Evolutionary conservation across 305 asterid species (phyloP), one percentile per base, ranked within the genome.

Genomic region (Fraxinus albicans): DNA sequence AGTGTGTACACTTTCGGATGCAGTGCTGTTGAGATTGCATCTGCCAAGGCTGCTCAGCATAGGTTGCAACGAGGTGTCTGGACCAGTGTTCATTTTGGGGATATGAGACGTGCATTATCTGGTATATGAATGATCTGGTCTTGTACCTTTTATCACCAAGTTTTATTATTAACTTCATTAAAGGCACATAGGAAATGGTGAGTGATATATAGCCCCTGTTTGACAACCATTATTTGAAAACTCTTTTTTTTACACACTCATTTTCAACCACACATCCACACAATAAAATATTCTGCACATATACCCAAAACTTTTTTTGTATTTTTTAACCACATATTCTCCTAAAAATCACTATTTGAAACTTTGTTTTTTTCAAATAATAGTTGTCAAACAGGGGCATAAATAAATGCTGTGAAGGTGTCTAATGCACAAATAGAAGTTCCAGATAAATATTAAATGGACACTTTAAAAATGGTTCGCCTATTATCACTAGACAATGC

Each of bases 31-130:
- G 92, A 88, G 79, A 88, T 89, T 86, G 98, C 98, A 80, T 91
- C 98, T 87, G 95, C 95, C 82, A 94, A 94, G 91, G 97, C 98
- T 82, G 93, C 95, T 81, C 91, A 88, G 86, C 97, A 94, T 85
- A 89, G 98, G 88, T 87, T 94, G 85, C 92, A 91, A 85, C 91
- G 98, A 74, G 98, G 98, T 84, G 96, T 94, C 85, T 94, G 98
- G 98, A 94, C 98, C 79, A 94, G 91, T 85, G 97, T 90, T 74
- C 91, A 79, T 74, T 94, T 89, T 88, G 98, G 98, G 86, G 98
- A 94, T 86, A 94, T 94, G 92, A 87, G 97, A 19, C 94, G 98
- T 75, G 98, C 98, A 80, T 88, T 94, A 81, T 86, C 98, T 86
- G 97, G 98, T 91, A 83, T 21, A 87, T 80, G 67, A 73, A 47